A percentile compares a stretch with the other conserved stretches of the same genome.
phyloP scores from a whole-genome alignment of 805 yeast genomes.

The Suhomyces sp. region DNA sequence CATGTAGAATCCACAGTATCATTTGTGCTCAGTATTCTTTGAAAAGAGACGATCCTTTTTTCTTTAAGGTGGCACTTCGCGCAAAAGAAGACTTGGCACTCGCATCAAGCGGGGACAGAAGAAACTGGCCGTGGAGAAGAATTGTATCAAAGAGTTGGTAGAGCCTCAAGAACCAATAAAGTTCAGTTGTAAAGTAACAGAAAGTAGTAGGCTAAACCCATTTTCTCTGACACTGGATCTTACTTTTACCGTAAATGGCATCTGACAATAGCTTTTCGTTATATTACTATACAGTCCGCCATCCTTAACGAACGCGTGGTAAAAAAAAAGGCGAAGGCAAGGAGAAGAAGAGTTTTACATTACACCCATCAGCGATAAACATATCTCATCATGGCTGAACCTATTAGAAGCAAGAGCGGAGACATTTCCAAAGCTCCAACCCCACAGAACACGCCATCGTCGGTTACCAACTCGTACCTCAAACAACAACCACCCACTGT shows the following conservation, averaged over 20 bases:
- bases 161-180: background rate
- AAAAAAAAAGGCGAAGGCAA: slow-evolving; percentile 1
- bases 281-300: background rate
- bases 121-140: background rate
- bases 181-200: background rate
- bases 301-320: background rate
- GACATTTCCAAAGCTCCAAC: slow-evolving; percentile 93
- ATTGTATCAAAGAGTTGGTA: background rate
- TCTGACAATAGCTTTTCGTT: background rate
- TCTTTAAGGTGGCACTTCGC: background rate
- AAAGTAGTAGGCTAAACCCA: background rate
- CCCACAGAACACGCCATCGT: slow-evolving; percentile 97
- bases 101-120: background rate
- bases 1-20: background rate
- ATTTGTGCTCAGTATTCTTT: background rate
- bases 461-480: slow-evolving; percentile 71
- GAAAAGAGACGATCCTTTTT: background rate
- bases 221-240: background rate
- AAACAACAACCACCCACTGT: slow-evolving; percentile 56
- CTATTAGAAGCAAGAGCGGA: slow-evolving; percentile 68
- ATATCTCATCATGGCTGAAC: slow-evolving; percentile 66
- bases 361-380: background rate
- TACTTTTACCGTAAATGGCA: background rate
- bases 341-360: background rate
- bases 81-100: background rate